These are phyloP conservation scores for Clitoria ternatea DNA, from an alignment of 306 rosid species.

Conservation along the genomic window DNA sequence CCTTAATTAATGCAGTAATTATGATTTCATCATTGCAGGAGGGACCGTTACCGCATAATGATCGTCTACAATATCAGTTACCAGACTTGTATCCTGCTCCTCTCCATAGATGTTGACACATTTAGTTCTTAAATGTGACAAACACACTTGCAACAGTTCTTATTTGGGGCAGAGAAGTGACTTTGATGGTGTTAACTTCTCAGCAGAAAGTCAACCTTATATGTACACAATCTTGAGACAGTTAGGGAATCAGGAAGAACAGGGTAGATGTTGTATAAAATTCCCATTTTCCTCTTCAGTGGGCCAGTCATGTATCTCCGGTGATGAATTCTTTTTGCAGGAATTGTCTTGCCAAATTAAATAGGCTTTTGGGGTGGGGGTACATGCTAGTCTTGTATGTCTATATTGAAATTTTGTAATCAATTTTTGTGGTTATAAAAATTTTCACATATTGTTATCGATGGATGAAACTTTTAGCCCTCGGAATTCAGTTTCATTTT, in stretches of 20 bases:
- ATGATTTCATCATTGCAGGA: constrained; percentile 43
- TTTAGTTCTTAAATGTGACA: constrained; percentile 12
- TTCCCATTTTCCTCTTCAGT: not conserved
- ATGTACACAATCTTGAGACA: not conserved
- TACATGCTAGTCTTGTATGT: not conserved
- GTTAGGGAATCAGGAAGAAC: not conserved
- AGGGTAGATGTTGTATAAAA: not conserved
- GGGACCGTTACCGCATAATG: constrained; percentile 71
- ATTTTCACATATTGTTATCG: not conserved
- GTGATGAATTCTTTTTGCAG: not conserved
- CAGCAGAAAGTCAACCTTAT: not conserved
- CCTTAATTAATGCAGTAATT: not conserved
- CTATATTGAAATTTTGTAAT: constrained; percentile 5
- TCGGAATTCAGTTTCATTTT: not conserved
- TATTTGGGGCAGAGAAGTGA: not conserved
- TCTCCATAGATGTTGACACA: constrained; percentile 69
- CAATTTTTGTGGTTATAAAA: not conserved
- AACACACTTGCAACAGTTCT: constrained; percentile 15
- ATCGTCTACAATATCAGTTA: constrained; percentile 48
- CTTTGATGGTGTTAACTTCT: constrained; percentile 13
- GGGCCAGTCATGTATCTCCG: not conserved
- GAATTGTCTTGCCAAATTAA: not conserved
- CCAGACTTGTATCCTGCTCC: constrained; percentile 77
- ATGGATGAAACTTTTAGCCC: not conserved
- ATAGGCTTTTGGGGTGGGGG: not conserved